Evolutionary conservation across 495 filamentous ascomycete species (phyloP).

Genomic region (Bathelium albidoporum): DNA sequence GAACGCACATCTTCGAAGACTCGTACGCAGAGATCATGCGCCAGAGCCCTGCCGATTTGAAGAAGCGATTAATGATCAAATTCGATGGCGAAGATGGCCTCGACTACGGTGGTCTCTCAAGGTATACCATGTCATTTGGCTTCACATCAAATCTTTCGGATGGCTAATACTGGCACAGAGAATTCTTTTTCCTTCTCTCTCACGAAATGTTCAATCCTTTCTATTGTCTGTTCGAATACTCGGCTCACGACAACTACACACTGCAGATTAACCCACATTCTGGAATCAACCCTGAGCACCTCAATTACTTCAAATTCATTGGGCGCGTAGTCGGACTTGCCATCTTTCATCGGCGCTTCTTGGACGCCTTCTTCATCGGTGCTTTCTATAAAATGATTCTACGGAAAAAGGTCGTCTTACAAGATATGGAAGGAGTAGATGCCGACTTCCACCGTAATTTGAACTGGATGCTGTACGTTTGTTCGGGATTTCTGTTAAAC

Average conservation of each 20-base stretch:
- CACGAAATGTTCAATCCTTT: constrained; percentile 99
- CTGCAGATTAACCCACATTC: constrained; percentile 99
- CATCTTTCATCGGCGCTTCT: constrained; percentile 95
- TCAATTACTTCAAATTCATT: constrained; percentile 99
- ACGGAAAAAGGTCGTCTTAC: constrained; percentile 78
- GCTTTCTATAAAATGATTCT: constrained; percentile 99
- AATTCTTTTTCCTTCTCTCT: constrained; percentile 99
- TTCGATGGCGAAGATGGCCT: constrained; percentile 97
- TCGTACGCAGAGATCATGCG: constrained; percentile 97
- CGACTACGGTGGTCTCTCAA: constrained; percentile 94
- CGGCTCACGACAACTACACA: constrained; percentile 99
- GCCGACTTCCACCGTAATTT: constrained; percentile 92
- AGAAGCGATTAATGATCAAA: constrained; percentile 99
- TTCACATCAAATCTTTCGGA: no score
- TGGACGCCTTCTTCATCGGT: constrained; percentile 99
- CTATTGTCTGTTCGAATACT: constrained; percentile 99
- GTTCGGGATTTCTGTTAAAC: not conserved
- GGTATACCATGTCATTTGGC: constrained; percentile 43
- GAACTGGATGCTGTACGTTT: constrained; percentile 66
- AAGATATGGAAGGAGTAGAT: constrained; percentile 98
- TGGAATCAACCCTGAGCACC: constrained; percentile 97
- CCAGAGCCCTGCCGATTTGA: constrained; percentile 89
- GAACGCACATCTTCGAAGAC: constrained; percentile 96
- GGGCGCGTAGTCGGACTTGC: constrained; percentile 93
- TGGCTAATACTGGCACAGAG: constrained; percentile 44